These are phyloP conservation scores for Beta lomatogona DNA, from an alignment of 179 eudicot genomes.

Conservation along the genomic window DNA sequence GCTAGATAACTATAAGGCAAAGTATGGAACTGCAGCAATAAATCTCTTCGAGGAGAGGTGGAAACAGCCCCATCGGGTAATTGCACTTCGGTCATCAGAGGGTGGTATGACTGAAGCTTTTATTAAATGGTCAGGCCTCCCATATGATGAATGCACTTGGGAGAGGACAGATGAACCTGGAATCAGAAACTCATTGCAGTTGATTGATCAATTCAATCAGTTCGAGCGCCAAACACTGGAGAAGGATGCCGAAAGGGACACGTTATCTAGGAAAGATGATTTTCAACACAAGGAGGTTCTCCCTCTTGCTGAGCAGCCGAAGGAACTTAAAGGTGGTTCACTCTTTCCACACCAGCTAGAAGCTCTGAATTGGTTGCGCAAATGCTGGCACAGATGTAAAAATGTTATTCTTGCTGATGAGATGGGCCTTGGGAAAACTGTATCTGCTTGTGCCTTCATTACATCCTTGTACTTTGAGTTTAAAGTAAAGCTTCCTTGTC, in stretches of 20 bases:
- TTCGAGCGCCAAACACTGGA: conserved; percentile 64
- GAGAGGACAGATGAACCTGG: conserved; percentile 79
- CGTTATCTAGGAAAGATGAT: conserved; percentile 36
- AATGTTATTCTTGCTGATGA: conserved; percentile 98
- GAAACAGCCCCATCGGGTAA: conserved; percentile 83
- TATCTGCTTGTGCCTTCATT: conserved; percentile 88
- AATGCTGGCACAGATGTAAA: conserved; percentile 89
- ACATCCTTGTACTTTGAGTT: conserved; percentile 82
- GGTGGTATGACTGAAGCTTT: conserved; percentile 66
- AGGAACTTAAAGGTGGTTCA: conserved; percentile 79
- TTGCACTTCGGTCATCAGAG: conserved; percentile 58
- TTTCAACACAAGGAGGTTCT: conserved; percentile 55
- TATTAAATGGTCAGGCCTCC: conserved; percentile 88
- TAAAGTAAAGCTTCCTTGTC: conserved; percentile 76
- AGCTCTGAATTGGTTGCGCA: conserved; percentile 97
- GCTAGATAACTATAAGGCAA: conserved; percentile 85
- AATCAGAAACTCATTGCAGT: conserved; percentile 44
- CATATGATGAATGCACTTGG: conserved; percentile 99
- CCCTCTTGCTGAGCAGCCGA: conserved; percentile 81
- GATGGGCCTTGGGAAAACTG: conserved; percentile 99
- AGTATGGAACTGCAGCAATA: conserved; percentile 76
- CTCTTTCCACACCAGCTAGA: conserved; percentile 96
- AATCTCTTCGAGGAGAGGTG: conserved; percentile 81
- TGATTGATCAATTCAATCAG: conserved; percentile 62
- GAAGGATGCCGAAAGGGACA: conserved; percentile 52